Evolutionary conservation across 139 green algal genomes (phyloP).

Genomic region (Closterium sp.): DNA sequence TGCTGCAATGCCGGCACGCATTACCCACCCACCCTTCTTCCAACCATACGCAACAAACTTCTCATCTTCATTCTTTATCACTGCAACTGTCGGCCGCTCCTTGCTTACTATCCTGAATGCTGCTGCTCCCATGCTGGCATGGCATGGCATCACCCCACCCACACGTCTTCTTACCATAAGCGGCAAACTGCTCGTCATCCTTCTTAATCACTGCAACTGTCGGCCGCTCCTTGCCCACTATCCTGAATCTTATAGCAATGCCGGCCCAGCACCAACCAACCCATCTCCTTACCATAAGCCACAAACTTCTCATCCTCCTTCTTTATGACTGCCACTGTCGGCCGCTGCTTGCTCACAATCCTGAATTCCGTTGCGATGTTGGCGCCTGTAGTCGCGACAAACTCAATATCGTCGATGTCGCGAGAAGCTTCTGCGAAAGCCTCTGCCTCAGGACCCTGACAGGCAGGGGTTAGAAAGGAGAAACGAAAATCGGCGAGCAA

Average conservation of each 20-base stretch:
- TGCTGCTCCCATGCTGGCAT: background rate
- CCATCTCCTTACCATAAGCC: background rate
- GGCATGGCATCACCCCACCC: too few relatives aligned
- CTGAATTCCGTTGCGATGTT: background rate
- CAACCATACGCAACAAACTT: too few relatives aligned
- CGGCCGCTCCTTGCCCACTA: background rate
- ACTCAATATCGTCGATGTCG: background rate
- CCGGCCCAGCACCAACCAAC: too few relatives aligned
- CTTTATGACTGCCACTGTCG: background rate
- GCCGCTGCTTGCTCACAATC: background rate
- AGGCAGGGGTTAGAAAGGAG: background rate
- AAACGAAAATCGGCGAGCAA: too few relatives aligned
- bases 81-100: too few relatives aligned
- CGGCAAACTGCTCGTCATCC: background rate
- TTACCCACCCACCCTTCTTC: too few relatives aligned
- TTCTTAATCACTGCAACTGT: background rate
- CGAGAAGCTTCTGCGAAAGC: background rate
- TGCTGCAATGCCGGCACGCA: too few relatives aligned
- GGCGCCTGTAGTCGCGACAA: background rate
- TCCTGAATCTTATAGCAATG: background rate
- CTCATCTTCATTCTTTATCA: too few relatives aligned
- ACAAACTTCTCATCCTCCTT: background rate
- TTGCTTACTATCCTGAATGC: background rate
- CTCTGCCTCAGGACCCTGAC: background rate
- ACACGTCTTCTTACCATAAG: background rate